Percentiles rank a stretch among this genome's conserved stretches.
These are phyloP conservation scores for Lasiosphaeria hispida DNA, from an alignment of 495 filamentous ascomycete species.

Conservation along the genomic window DNA sequence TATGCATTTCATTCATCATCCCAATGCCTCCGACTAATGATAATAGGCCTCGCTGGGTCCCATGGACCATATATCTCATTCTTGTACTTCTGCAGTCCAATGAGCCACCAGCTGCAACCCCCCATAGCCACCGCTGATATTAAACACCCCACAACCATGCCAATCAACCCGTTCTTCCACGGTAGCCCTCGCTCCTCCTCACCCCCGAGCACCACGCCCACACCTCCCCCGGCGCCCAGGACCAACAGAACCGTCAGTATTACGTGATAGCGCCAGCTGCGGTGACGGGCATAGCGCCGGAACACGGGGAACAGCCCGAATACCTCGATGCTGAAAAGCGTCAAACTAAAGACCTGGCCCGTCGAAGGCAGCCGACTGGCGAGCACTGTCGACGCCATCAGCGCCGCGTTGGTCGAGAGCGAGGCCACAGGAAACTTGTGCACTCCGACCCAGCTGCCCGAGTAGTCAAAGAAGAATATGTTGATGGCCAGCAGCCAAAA, in stretches of 20 bases:
- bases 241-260: conserved; percentile 76
- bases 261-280: conserved; percentile 81
- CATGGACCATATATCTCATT: conserved; percentile 98
- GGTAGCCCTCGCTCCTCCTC: conserved; percentile 51
- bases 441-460: conserved; percentile 54
- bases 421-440: conserved; percentile 67
- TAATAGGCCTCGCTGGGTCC: conserved; percentile 92
- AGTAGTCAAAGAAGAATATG: conserved; percentile 96
- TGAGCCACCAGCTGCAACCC: conserved; percentile 96
- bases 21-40: conserved; percentile 51
- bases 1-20: conserved; percentile 37
- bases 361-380: conserved; percentile 84
- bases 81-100: conserved; percentile 96
- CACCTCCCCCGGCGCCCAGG: conserved; percentile 70
- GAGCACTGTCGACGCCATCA: conserved; percentile 85
- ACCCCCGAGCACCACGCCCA: conserved; percentile 62
- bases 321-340: conserved; percentile 93
- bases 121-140: conserved; percentile 76
- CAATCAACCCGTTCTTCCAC: conserved; percentile 70
- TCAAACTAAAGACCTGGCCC: conserved; percentile 91
- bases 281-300: conserved; percentile 76
- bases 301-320: conserved; percentile 97
- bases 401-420: conserved; percentile 87
- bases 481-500: conserved; percentile 92
- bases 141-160: conserved; percentile 67